These are phyloP conservation scores for Pseudotsuga menziesii DNA, from an alignment of 75 land plant species.

Conservation along the genomic window DNA sequence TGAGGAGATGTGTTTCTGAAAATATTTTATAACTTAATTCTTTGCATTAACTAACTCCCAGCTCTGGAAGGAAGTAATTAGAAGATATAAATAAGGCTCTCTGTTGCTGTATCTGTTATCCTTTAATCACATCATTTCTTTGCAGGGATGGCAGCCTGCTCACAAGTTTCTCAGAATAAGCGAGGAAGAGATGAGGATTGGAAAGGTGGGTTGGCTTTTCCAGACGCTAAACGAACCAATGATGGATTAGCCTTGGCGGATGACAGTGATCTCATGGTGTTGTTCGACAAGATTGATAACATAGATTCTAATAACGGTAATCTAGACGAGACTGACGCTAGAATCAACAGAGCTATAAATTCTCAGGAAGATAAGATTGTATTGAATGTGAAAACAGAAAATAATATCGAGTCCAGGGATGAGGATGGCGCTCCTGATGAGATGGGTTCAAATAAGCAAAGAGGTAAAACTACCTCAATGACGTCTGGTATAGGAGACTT, in stretches of 20 bases:
- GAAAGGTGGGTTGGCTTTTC: not conserved
- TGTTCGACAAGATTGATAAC: not conserved
- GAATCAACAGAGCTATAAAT: not conserved
- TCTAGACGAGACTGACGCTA: not conserved
- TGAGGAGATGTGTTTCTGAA: no score
- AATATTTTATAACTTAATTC: no score
- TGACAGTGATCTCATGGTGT: not conserved
- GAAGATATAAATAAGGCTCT: no score
- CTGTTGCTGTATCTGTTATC: no score
- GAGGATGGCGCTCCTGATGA: not conserved
- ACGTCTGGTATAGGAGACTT: not conserved
- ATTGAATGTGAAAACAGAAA: not conserved
- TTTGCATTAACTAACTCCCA: no score
- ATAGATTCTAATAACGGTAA: not conserved
- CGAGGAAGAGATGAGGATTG: not conserved
- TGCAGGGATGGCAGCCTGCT: no score
- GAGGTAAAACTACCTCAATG: not conserved
- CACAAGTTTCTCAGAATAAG: not conserved
- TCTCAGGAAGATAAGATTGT: not conserved
- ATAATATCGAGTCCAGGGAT: not conserved
- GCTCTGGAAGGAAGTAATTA: no score
- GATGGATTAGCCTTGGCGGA: not conserved
- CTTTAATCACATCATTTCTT: no score
- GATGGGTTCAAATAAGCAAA: not conserved
- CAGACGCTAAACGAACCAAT: not conserved